Conservation (phyloP, 2,329 filamentous ascomycete species). For the Dactylellina drechsleri region DNA sequence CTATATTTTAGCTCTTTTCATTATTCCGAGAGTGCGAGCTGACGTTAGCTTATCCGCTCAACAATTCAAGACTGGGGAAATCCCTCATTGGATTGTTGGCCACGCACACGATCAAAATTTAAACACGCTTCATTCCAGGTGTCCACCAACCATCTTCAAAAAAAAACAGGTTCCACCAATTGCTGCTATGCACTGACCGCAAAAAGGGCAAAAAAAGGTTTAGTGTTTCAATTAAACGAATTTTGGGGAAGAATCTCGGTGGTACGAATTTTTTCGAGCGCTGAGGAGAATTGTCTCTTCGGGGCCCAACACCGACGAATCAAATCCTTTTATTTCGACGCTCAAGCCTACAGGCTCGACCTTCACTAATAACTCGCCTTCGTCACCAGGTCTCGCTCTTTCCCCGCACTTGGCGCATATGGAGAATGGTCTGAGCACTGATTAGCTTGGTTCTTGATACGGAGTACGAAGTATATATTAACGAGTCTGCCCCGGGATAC, state of each 20-base stretch:
- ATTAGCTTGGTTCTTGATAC: too few species aligned
- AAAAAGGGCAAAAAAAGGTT: background rate
- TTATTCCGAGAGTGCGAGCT: background rate
- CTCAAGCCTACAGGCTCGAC: constrained; percentile 1
- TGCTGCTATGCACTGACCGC: background rate
- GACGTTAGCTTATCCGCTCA: background rate
- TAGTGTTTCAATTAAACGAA: constrained; percentile 4
- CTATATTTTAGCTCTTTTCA: background rate
- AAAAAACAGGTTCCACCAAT: background rate
- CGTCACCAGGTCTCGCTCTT: background rate
- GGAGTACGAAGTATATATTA: too few species aligned
- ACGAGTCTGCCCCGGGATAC: too few species aligned
- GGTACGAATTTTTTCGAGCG: too few species aligned
- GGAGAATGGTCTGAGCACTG: too few species aligned
- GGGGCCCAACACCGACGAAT: background rate
- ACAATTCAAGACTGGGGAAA: constrained; percentile 6
- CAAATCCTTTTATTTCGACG: background rate
- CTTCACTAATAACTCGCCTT: background rate
- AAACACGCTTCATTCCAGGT: background rate
- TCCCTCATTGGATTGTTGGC: background rate
- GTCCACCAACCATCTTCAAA: background rate
- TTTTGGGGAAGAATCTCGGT: background rate
- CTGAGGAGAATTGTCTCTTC: background rate
- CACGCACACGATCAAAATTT: background rate
- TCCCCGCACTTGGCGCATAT: background rate